A percentile compares a stretch with the other conserved stretches of the same genome.
phyloP scores from a whole-genome alignment of 805 yeast genomes.

The Yarrowia sp. region DNA sequence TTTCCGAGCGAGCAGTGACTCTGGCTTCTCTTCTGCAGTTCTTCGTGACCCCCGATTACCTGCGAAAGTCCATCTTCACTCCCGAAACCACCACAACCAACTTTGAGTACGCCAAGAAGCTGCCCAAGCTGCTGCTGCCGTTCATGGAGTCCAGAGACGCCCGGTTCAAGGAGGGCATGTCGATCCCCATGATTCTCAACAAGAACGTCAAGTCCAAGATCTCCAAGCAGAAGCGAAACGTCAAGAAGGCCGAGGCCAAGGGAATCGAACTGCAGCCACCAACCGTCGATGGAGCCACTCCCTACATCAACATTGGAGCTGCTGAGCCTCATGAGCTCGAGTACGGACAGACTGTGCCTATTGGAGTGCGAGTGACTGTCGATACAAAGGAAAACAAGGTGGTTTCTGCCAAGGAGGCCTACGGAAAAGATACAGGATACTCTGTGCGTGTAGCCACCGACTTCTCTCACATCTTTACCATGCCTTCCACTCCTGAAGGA shows the following conservation, averaged over 20 bases:
- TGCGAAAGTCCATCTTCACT: constrained; percentile 69
- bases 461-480: constrained; percentile 73
- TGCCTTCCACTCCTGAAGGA: constrained; percentile 68
- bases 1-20: constrained; percentile 54
- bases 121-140: constrained; percentile 79
- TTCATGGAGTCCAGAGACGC: constrained; percentile 62
- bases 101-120: constrained; percentile 67
- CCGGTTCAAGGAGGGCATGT: constrained; percentile 69
- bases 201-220: constrained; percentile 38
- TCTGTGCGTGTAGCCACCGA: constrained; percentile 69
- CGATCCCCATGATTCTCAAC: constrained; percentile 49
- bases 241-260: constrained; percentile 55
- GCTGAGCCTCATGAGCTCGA: constrained; percentile 63
- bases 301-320: constrained; percentile 78
- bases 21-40: constrained; percentile 77
- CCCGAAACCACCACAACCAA: constrained; percentile 51
- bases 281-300: constrained; percentile 57
- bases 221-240: constrained; percentile 47
- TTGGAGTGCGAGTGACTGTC: constrained; percentile 81
- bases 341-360: constrained; percentile 66
- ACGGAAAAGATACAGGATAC: constrained; percentile 61
- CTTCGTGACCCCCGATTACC: constrained; percentile 84
- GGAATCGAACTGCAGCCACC: constrained; percentile 56
- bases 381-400: constrained; percentile 66
- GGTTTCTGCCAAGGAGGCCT: constrained; percentile 75